A percentile compares a stretch with the other conserved stretches of the same genome.
phyloP scores from a whole-genome alignment of 139 green algal species.

The Chlamydomonas sp. region DNA sequence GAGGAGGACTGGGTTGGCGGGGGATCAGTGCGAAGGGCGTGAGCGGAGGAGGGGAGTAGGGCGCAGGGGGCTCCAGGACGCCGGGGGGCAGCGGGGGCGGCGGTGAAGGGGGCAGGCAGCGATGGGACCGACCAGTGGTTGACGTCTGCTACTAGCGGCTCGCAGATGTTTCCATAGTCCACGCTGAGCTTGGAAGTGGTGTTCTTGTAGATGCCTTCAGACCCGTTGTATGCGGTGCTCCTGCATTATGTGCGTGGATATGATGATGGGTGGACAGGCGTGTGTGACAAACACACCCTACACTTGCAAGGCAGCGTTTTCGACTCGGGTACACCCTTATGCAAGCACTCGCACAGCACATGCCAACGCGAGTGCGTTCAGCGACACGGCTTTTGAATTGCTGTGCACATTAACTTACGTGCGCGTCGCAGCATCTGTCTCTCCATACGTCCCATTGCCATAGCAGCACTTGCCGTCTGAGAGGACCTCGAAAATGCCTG shows the following conservation, averaged over 20 bases:
- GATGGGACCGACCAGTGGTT: slow-evolving; percentile 1
- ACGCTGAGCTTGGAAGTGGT: neutral
- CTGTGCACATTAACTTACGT: no score
- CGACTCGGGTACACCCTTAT: neutral
- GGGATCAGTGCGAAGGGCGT: neutral
- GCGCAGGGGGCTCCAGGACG: neutral
- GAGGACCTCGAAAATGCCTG: slow-evolving; percentile 7
- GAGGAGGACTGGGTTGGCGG: slow-evolving; percentile 4
- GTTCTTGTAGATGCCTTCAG: neutral
- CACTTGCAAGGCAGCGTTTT: neutral
- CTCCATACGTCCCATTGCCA: slow-evolving; percentile 2
- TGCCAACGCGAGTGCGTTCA: no score
- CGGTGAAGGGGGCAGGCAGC: neutral
- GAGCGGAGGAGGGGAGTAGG: neutral
- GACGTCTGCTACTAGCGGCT: no score
- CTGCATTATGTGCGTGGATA: no score
- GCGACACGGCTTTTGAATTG: no score
- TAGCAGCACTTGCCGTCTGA: slow-evolving; percentile 18
- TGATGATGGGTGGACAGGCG: no score
- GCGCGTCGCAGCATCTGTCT: slow-evolving; percentile 1
- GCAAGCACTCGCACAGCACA: no score
- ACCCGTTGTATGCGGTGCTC: no score
- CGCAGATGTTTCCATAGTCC: slow-evolving; percentile 8
- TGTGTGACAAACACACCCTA: neutral
- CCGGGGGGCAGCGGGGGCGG: neutral